Percentiles rank a stretch among this genome's conserved stretches.
phyloP scores from a whole-genome alignment of 1,284 basidiomycete genomes.

The Singerocomus inundabilis region DNA sequence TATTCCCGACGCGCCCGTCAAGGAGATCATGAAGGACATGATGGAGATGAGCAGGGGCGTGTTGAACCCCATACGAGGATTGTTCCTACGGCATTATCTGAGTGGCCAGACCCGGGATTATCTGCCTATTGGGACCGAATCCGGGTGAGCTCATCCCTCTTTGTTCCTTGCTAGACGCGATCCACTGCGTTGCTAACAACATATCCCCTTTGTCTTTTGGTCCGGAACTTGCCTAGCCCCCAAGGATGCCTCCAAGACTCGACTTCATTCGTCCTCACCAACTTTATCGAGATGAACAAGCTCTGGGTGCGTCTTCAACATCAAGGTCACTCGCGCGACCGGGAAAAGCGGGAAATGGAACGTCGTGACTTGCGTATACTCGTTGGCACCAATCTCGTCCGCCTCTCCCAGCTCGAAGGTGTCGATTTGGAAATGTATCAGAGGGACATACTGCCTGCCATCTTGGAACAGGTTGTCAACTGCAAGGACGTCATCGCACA shows the following conservation, averaged over 20 bases:
- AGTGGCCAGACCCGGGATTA: constrained; percentile 93
- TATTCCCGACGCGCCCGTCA: constrained; percentile 89
- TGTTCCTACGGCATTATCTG: constrained; percentile 92
- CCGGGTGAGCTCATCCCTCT: constrained; percentile 59
- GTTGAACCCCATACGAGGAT: constrained; percentile 87
- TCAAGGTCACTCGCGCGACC: constrained; percentile 91
- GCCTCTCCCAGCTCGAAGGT: constrained; percentile 89
- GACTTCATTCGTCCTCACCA: constrained; percentile 90
- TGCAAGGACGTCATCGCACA: constrained; percentile 98
- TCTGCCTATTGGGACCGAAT: constrained; percentile 80
- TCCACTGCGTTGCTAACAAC: constrained; percentile 3
- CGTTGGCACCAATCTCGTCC: constrained; percentile 94
- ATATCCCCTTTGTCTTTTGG: not conserved
- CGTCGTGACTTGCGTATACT: constrained; percentile 89
- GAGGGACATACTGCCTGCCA: constrained; percentile 78
- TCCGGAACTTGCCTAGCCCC: constrained; percentile 49
- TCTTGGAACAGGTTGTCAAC: constrained; percentile 93
- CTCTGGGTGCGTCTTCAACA: constrained; percentile 97
- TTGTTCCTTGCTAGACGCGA: not conserved
- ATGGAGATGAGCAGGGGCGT: constrained; percentile 98
- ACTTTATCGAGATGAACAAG: constrained; percentile 99
- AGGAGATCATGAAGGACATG: constrained; percentile 99
- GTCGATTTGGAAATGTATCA: constrained; percentile 92
- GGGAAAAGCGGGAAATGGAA: constrained; percentile 94
- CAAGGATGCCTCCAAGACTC: constrained; percentile 89